Conservation (phyloP, 441 rosid species). For the Eruca vesicaria region DNA sequence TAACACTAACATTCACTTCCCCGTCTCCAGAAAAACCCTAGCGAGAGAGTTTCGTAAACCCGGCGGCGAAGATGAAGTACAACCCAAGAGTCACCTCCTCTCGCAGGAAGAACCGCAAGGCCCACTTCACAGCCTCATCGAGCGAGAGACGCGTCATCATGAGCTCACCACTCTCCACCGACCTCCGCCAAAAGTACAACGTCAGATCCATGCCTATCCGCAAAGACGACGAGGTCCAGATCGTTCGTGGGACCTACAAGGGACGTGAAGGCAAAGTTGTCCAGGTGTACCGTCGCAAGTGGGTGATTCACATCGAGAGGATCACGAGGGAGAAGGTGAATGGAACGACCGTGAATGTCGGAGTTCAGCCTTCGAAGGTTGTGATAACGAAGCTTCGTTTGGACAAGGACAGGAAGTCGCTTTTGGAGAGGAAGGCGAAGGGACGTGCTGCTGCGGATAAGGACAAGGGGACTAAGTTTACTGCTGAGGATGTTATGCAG, state of each 20-base stretch:
- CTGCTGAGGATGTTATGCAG: conserved; percentile 83
- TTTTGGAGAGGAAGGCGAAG: conserved; percentile 78
- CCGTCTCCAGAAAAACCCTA: conserved; percentile 22
- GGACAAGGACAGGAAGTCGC: conserved; percentile 74
- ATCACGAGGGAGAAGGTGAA: conserved; percentile 84
- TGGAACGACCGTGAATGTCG: conserved; percentile 79
- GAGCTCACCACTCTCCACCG: conserved; percentile 68
- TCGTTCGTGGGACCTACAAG: conserved; percentile 75
- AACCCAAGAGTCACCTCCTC: conserved; percentile 72
- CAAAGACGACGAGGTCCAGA: conserved; percentile 83
- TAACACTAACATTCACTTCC: background rate
- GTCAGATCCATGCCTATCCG: conserved; percentile 81
- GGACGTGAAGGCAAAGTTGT: conserved; percentile 86
- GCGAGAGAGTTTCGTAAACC: background rate
- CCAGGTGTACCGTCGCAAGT: conserved; percentile 76
- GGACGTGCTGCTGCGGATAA: conserved; percentile 76
- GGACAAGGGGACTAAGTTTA: conserved; percentile 84
- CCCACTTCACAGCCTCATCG: conserved; percentile 75
- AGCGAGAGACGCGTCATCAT: conserved; percentile 69
- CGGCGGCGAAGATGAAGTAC: conserved; percentile 61
- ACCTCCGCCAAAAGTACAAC: conserved; percentile 75
- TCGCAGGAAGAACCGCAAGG: conserved; percentile 84
- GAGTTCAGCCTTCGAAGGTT: conserved; percentile 72
- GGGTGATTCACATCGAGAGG: conserved; percentile 91
- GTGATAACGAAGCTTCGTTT: conserved; percentile 75